Percentiles rank a stretch among this genome's conserved stretches.
These are phyloP conservation scores for Odonthalia washingtoniensis DNA, from an alignment of 31 red algal species.

Conservation along the genomic window DNA sequence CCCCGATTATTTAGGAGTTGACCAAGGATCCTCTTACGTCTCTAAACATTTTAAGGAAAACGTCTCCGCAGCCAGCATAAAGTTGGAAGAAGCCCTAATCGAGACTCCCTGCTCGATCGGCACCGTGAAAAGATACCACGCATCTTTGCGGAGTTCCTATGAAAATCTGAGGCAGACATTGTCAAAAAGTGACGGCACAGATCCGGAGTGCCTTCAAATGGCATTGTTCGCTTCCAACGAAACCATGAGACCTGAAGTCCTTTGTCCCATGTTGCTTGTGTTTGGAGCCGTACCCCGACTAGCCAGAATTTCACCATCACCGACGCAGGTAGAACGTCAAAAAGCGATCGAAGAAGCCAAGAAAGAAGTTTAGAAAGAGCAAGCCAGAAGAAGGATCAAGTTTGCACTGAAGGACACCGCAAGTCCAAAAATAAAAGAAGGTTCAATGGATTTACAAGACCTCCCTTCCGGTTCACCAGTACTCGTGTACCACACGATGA, in stretches of 20 bases:
- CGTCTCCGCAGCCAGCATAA: background rate
- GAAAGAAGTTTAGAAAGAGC: background rate
- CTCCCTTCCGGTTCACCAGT: background rate
- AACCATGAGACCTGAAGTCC: background rate
- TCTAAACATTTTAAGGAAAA: constrained; percentile 29
- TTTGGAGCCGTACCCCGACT: background rate
- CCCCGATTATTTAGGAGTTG: constrained; percentile 36
- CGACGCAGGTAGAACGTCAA: background rate
- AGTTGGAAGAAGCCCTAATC: constrained; percentile 3
- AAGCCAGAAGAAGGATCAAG: background rate
- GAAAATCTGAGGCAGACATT: background rate
- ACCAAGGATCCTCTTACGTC: constrained; percentile 48
- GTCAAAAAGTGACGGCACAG: background rate
- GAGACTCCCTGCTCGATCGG: constrained; percentile 31
- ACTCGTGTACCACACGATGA: background rate
- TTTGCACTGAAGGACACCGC: background rate
- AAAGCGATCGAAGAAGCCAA: background rate
- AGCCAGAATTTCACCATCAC: background rate
- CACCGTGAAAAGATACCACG: constrained; percentile 37
- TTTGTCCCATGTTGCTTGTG: background rate
- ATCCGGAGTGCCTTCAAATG: background rate
- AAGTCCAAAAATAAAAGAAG: background rate
- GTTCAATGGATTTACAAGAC: background rate
- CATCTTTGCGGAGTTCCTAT: constrained; percentile 18
- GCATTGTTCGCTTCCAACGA: background rate